Evolutionary conservation across 2,329 filamentous ascomycete genomes (phyloP), one percentile per base, ranked within the genome.

Genomic region (Ophiocordyceps unilateralis): DNA sequence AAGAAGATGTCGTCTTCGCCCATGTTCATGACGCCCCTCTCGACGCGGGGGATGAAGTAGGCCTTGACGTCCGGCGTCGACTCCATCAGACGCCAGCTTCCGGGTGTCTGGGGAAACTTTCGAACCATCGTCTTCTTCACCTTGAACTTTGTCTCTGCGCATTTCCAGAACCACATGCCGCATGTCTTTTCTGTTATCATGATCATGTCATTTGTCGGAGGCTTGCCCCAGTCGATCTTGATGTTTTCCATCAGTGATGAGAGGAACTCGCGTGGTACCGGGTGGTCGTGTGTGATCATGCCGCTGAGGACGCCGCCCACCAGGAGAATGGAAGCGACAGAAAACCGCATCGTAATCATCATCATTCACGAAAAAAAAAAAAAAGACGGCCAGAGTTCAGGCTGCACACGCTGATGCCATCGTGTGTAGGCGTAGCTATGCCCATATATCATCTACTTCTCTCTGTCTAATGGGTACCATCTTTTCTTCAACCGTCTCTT

Each of bases 1-100:
- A 43, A 19, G 8, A 15, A 22, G 20, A 40, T 32, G 37, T 43
- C 42, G 15, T 43, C 38, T 19, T 43, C 37, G 8, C 42, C 42
- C 15, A 36, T 22, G 15, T 43, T 43, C 19, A 43, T 28, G 11
- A 40, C 11, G 9, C 42, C 23, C 2, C 17, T 34, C 12, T 43
- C 42, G 21, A 43, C 19, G 11, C 24, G 15, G 6, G 36, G 37
- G 17, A 15, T 43, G 20, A 26, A 43, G 38, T 43, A 43, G 24
- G 30, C 30, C 34, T 5, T 26, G n/a, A 42, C 26, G 2, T 42
- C 19, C 7, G 41, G 41, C 6, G n/a, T 10, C 5, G 8, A 38
- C 14, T 23, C 26, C 3, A 34, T 21, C 19, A 15, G 12, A 9
- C 17, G 14, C 20, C 21, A 9, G 26, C 22, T 36, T 2, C n/a